Percentiles rank a stretch among this genome's conserved stretches.
These are phyloP conservation scores for Cryphonectria carpinicola DNA, from an alignment of 2,329 filamentous ascomycete genomes.

Conservation along the genomic window DNA sequence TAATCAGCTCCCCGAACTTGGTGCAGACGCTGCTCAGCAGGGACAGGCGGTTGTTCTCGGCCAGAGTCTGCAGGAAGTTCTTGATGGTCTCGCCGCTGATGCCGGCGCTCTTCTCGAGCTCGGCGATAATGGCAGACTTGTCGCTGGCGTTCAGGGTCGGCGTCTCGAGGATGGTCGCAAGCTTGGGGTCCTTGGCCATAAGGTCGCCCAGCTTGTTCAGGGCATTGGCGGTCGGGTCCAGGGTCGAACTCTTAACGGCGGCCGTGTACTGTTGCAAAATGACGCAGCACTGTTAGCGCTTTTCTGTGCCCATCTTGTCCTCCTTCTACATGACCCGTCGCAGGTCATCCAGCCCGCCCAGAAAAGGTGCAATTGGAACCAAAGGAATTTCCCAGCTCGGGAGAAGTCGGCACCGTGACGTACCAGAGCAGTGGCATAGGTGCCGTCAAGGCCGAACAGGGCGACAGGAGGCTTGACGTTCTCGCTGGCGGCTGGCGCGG, in stretches of 20 bases:
- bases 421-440: slow-evolving; percentile 98
- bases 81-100: slow-evolving; percentile 79
- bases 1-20: slow-evolving; percentile 88
- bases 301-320: slow-evolving; percentile 17
- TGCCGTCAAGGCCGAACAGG: slow-evolving; percentile 95
- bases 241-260: slow-evolving; percentile 80
- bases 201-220: slow-evolving; percentile 71
- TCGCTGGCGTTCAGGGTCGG: slow-evolving; percentile 79
- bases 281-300: slow-evolving; percentile 41
- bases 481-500: slow-evolving; percentile 64
- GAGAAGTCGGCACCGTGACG: slow-evolving; percentile 41
- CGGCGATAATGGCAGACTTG: slow-evolving; percentile 83
- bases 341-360: slow-evolving; percentile 6
- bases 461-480: slow-evolving; percentile 83
- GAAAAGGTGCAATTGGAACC: background rate
- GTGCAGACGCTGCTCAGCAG: slow-evolving; percentile 79
- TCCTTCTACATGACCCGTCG: background rate
- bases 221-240: slow-evolving; percentile 85
- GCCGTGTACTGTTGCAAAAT: slow-evolving; percentile 81
- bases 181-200: slow-evolving; percentile 83
- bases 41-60: slow-evolving; percentile 93
- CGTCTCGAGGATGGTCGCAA: slow-evolving; percentile 73
- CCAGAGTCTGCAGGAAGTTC: slow-evolving; percentile 89
- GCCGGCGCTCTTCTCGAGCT: slow-evolving; percentile 84
- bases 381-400: slow-evolving; percentile 20